These are phyloP conservation scores for Alisma plantagoaquatica DNA, from an alignment of 106 monocot genomes.

Conservation along the genomic window DNA sequence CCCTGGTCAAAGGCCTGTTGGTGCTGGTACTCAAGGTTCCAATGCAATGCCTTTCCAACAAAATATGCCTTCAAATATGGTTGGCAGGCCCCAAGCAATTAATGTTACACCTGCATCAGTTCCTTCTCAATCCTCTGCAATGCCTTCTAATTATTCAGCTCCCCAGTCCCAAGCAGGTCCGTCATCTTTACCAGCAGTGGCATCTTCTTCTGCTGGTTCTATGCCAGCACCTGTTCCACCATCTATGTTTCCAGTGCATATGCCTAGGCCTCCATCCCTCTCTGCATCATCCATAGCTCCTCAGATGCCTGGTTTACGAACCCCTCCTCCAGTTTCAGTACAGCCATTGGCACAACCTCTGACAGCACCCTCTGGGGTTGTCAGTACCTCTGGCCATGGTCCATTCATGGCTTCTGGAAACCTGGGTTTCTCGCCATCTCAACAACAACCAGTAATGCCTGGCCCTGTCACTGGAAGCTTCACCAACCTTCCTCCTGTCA, in stretches of 20 bases:
- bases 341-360: slow-evolving; percentile 6
- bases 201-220: slow-evolving; percentile 6
- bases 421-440: slow-evolving; percentile 7
- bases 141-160: slow-evolving; percentile 17
- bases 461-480: slow-evolving; percentile 8
- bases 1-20: slow-evolving; percentile 4
- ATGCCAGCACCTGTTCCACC: slow-evolving; percentile 4
- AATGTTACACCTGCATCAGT: slow-evolving; percentile 8
- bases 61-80: slow-evolving; percentile 13
- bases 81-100: slow-evolving; percentile 19
- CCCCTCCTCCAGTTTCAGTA: slow-evolving; percentile 8
- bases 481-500: slow-evolving; percentile 16
- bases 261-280: slow-evolving; percentile 11
- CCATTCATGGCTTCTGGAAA: too few species aligned
- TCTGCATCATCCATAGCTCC: slow-evolving; percentile 7
- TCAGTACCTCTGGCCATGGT: too few species aligned
- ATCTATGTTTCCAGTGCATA: slow-evolving; percentile 9
- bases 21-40: not conserved
- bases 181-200: slow-evolving; percentile 4
- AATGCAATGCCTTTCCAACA: slow-evolving; percentile 11
- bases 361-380: slow-evolving; percentile 4
- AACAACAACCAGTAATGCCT: slow-evolving; percentile 9
- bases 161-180: slow-evolving; percentile 9
- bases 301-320: too few species aligned
- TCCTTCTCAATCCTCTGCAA: slow-evolving; percentile 9